Base-by-base conservation (phyloP, 2,329 filamentous ascomycete species). In the Hypoxylon sp. region DNA sequence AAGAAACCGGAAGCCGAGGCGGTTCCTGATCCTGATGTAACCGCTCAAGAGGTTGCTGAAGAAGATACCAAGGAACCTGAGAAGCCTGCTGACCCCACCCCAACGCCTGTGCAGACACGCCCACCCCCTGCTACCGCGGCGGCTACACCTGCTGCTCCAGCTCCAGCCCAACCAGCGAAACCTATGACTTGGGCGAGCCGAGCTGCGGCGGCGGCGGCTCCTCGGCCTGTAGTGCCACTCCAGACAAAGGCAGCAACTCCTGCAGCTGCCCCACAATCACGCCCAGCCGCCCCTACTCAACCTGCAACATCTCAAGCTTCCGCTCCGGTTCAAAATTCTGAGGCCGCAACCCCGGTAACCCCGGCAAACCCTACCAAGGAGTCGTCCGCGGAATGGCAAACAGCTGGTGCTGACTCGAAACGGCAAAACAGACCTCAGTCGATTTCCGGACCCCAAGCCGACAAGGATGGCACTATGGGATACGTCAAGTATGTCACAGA, bases 401-500 rank as follows among this genome's bases (percentile, higher is more conserved):
- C 92, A 52, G 95, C 93, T 60, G 91, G 91, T 63, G 87, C 89
- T 61, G 92, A 97, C 80, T 91, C 91, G 74, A 96, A 96, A 85
- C 90, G 93, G 78, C 93, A 96, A 79, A 91, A 90, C 75, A 89
- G 93, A 70, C 88, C 87, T 56, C 91, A 92, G 80, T 88, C 90
- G 60, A 85, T 89, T 73, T 84, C 89, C 61, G 84, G 84, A 55
- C 80, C 85, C 25, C 80, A 82, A n/a, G 78, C 82, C 50, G 92
- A 94, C 76, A 91, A 93, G 76, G 91, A 95, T 69, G 89, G 89
- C 68, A 90, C 90, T 59, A 88, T 94, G 73, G 96, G 92, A 19
- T 98, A 98, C 80, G 93, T 99, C 80, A 97, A 97, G 85, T 97
- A 95, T 75, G 95, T 98, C 53, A 95, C 90, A 53, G 94, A 97